A percentile compares a stretch with the other conserved stretches of the same genome.
phyloP scores from a whole-genome alignment of 768 basidiomycete species.

The Russula griseocarnosa region DNA sequence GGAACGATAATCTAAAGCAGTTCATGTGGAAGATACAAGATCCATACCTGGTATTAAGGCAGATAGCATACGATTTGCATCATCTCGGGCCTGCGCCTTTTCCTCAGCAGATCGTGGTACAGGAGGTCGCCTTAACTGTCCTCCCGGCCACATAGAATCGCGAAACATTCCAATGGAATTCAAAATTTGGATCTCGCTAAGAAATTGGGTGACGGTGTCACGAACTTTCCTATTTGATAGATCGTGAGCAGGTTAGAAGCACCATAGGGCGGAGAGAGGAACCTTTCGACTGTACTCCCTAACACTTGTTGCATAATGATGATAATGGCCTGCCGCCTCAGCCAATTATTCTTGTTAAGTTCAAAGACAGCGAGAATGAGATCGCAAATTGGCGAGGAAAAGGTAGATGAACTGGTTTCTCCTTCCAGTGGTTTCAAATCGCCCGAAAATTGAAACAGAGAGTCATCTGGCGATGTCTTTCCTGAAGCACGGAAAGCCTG shows the following conservation, averaged over 20 bases:
- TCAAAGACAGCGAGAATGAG: conserved; percentile 91
- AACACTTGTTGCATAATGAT: conserved; percentile 95
- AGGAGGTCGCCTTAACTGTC: conserved; percentile 57
- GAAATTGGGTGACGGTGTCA: conserved; percentile 60
- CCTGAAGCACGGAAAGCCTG: conserved; percentile 73
- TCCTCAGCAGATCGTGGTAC: conserved; percentile 75
- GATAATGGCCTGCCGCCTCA: conserved; percentile 90
- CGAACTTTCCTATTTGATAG: conserved; percentile 67
- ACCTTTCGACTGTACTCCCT: conserved; percentile 96
- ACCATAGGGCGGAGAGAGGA: not conserved
- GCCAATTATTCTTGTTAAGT: conserved; percentile 95
- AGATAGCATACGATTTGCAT: conserved; percentile 87
- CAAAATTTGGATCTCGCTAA: conserved; percentile 70
- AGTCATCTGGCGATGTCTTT: conserved; percentile 60
- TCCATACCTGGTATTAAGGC: conserved; percentile 81
- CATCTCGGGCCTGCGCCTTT: conserved; percentile 72
- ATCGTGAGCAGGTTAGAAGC: not conserved
- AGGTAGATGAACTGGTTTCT: conserved; percentile 83
- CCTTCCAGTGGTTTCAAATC: conserved; percentile 80
- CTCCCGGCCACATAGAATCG: conserved; percentile 82
- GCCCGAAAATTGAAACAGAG: conserved; percentile 67
- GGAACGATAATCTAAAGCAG: not conserved
- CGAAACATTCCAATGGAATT: conserved; percentile 62
- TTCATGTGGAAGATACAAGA: not conserved
- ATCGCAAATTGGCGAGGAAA: conserved; percentile 93